Conservation (phyloP, 306 rosid species). For the Acacia confusa region DNA sequence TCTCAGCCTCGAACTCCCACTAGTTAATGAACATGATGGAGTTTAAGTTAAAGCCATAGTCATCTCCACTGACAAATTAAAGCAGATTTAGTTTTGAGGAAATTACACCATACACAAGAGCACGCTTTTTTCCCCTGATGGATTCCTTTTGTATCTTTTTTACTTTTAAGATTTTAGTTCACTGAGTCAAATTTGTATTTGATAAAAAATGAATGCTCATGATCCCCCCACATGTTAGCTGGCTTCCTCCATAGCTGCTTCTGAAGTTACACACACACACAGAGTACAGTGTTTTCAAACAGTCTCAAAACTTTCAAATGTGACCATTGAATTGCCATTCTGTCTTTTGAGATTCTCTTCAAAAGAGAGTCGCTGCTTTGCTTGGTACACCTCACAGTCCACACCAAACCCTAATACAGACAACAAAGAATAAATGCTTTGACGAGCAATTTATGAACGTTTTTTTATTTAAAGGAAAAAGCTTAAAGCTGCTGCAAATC, state of each 20-base stretch:
- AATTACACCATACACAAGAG: background rate
- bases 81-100: background rate
- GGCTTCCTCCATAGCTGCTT: constrained; percentile 5
- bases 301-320: background rate
- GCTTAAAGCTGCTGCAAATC: background rate
- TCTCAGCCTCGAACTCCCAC: background rate
- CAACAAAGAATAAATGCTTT: background rate
- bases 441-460: background rate
- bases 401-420: background rate
- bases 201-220: background rate
- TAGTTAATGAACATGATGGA: background rate
- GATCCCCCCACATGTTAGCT: background rate
- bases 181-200: background rate
- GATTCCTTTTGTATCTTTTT: background rate
- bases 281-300: background rate
- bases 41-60: background rate
- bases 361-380: background rate
- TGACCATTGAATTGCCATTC: background rate
- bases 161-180: background rate
- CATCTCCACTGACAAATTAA: background rate
- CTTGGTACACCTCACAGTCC: background rate
- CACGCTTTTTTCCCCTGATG: background rate
- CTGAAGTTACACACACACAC: background rate
- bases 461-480: background rate
- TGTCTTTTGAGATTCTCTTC: background rate